Evolutionary conservation across 768 basidiomycete species (phyloP).

Genomic region (Leccinum pellstonianum): DNA sequence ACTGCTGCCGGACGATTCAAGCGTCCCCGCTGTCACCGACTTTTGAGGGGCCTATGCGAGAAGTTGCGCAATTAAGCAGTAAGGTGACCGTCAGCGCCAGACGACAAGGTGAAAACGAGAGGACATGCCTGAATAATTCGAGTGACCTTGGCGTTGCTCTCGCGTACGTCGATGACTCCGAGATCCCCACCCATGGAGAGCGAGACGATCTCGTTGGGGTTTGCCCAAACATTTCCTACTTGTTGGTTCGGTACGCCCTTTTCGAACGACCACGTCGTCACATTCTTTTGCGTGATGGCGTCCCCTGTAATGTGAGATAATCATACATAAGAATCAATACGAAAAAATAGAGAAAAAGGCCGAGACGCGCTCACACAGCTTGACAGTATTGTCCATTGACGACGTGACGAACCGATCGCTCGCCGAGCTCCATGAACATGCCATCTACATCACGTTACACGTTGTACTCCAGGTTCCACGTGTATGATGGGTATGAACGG

Average conservation of each 20-base stretch:
- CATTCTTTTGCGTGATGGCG: constrained; percentile 63
- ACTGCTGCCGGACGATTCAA: constrained; percentile 31
- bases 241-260: constrained; percentile 79
- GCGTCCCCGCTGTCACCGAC: constrained; percentile 64
- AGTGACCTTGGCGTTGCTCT: constrained; percentile 53
- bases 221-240: constrained; percentile 84
- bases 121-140: constrained; percentile 59
- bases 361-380: constrained; percentile 56
- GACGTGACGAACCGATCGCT: constrained; percentile 76
- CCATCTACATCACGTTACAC: constrained; percentile 45
- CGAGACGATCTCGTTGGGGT: constrained; percentile 69
- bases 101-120: neutral
- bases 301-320: constrained; percentile 58
- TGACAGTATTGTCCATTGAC: constrained; percentile 84
- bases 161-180: constrained; percentile 77
- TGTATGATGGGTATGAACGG: neutral
- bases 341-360: neutral
- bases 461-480: neutral
- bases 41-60: constrained; percentile 71
- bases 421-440: constrained; percentile 77
- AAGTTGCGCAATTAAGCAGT: neutral
- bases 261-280: constrained; percentile 71
- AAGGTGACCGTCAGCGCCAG: neutral
- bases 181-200: constrained; percentile 81
- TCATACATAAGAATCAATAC: neutral